Base-by-base conservation (phyloP, 2,329 filamentous ascomycete species). In the Diplodia corticola region DNA sequence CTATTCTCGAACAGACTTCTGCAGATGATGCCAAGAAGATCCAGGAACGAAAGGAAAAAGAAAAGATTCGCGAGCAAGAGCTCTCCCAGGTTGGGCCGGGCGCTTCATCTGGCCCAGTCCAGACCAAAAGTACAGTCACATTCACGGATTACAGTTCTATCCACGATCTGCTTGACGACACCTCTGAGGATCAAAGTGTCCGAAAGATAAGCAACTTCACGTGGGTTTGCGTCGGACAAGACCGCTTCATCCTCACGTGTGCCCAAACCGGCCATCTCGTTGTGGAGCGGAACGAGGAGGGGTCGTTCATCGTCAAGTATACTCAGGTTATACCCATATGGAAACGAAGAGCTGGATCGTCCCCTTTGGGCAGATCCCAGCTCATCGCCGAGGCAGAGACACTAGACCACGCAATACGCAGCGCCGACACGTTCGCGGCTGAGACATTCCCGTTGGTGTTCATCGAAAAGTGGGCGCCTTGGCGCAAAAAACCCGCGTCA, bases 141-240 rank as follows among this genome's bases (percentile, higher is more conserved):
- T 96, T 98, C 73, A 94, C 91, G 7, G 92, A 97, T 71, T 99
- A 98, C 76, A 90, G 91, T 67, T 94, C 90, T 2, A 88, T 99
- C n/a, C 89, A 93, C 69, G 95, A 98, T 72, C 85, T 99, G 15
- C 89, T 99, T 40, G 85, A 89, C 51, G 94, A 98, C 75, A 89
- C 88, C 0, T 90, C 88, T 2, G 87, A 86, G 30, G 94, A 98
- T 73, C 83, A 84, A 51, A 89, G 93, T 73, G 93, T 98, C 68
- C 88, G 92, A 51, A 81, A 85, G 17, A 81, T 96, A 22, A 97
- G 92, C 74, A 83, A 83, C 15, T 82, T 91, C 74, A 84, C 92
- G 0, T 99, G 95, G 95, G 92, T 98, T 1, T 87, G 90, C 70
- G 85, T 94, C 40, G 87, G 84, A n/a, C 80, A 84, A 1, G 81